A percentile compares a stretch with the other conserved stretches of the same genome.
Conservation (phyloP, 2,329 filamentous ascomycete species). For the Fusarium sp. region DNA sequence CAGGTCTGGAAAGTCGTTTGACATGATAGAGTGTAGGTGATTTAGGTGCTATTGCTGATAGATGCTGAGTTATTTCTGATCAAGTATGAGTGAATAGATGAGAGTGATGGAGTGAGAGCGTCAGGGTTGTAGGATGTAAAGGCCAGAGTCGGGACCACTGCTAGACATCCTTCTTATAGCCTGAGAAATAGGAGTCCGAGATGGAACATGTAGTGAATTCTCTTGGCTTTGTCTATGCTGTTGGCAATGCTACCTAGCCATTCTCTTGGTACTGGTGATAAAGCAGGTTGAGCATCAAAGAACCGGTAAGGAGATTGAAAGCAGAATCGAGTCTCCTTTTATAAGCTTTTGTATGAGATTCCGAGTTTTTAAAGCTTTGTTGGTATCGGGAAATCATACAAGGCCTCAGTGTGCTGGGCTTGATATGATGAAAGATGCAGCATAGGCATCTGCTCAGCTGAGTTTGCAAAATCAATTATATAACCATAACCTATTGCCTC, state of each 20-base stretch:
- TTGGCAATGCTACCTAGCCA: not conserved
- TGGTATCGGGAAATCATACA: too few species aligned
- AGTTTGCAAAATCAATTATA: too few species aligned
- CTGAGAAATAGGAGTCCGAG: not conserved
- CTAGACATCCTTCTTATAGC: not conserved
- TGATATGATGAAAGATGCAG: too few species aligned
- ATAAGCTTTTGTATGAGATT: not conserved
- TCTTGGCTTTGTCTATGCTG: not conserved
- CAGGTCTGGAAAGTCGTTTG: too few species aligned
- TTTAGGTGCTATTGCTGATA: not conserved
- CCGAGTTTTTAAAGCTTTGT: not conserved
- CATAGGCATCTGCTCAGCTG: too few species aligned
- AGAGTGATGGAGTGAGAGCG: not conserved
- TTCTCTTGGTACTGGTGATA: not conserved
- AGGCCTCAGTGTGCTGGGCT: not conserved
- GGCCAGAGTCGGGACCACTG: not conserved
- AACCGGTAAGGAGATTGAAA: not conserved
- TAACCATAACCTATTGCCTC: too few species aligned
- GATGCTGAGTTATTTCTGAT: not conserved
- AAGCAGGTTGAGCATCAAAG: conserved; percentile 12
- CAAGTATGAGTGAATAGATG: not conserved
- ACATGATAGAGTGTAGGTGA: too few species aligned
- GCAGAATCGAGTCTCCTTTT: not conserved
- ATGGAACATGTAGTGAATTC: not conserved
- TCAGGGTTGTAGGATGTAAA: not conserved